Percentiles rank a stretch among this genome's conserved stretches.
These are phyloP conservation scores for Knoxia roxburghii DNA, from an alignment of 257 asterid species.

Conservation along the genomic window DNA sequence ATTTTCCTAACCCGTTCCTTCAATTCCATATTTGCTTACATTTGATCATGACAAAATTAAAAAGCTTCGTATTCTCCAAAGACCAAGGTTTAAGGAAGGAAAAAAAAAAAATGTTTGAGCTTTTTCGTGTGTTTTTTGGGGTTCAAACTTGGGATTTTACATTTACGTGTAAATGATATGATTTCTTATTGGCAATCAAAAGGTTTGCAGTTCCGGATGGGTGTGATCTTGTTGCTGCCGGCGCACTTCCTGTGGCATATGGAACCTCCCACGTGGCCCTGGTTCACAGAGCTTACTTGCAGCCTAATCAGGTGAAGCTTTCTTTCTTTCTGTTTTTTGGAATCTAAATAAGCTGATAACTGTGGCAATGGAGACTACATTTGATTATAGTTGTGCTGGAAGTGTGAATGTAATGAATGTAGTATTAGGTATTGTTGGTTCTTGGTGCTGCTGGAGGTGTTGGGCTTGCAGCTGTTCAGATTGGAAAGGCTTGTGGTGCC, in stretches of 20 bases:
- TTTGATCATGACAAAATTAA: neutral
- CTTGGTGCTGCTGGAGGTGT: slow-evolving; percentile 99
- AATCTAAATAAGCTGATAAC: no score
- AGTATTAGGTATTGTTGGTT: slow-evolving; percentile 63
- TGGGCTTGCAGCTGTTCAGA: slow-evolving; percentile 93
- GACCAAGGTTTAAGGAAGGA: no score
- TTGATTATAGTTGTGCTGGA: neutral
- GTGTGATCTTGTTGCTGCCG: slow-evolving; percentile 80
- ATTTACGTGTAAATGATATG: slow-evolving; percentile 1
- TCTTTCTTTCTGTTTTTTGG: neutral
- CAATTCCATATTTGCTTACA: neutral
- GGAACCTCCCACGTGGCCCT: slow-evolving; percentile 96
- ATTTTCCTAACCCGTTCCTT: no score
- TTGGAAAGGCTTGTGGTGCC: slow-evolving; percentile 87
- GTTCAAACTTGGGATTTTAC: neutral
- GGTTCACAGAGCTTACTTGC: slow-evolving; percentile 76
- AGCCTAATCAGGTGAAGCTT: slow-evolving; percentile 50
- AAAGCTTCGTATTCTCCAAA: neutral
- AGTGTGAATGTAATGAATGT: neutral
- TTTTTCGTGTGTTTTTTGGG: no score
- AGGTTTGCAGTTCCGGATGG: slow-evolving; percentile 80
- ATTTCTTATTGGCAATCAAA: slow-evolving; percentile 12
- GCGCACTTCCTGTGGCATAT: slow-evolving; percentile 87
- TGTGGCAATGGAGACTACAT: neutral
- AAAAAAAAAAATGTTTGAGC: neutral